Base-by-base conservation (phyloP, 2,329 filamentous ascomycete genomes). In the Pseudofabraea citricarpa region DNA sequence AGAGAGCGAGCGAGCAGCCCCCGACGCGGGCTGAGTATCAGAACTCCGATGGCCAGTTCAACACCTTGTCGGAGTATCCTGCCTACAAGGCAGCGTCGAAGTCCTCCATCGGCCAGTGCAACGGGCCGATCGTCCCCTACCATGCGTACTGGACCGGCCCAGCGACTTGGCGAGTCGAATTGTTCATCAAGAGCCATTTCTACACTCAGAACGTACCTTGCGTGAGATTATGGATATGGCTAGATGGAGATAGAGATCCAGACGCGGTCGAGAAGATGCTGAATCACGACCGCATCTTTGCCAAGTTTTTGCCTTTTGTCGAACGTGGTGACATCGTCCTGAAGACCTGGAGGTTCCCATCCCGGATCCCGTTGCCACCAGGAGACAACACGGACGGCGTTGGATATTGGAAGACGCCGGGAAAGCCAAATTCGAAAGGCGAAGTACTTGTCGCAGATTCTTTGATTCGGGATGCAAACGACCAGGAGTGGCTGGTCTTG, bases 81-180 rank as follows among this genome's bases (percentile, higher is more conserved):
- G 33, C 48, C 4, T 60, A 61, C n/a, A 60, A 68, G 5, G 42
- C 62, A 2, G 58, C 67, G 3, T 64, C 70, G 15, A 68, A 66
- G 39, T 52, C 61, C 2, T 64, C 57, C 8, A 64, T 70, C 27
- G 74, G 73, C n/a, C 65, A 67, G 20, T 78, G 74, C 49, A 64
- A 72, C 32, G 74, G 74, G 2, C 73, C 74, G n/a, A 73, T 77
- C 49, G 66, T 76, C 22, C 73, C 73, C 4, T 77, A 73, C 40
- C 74, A 78, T 51, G 68, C 71, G 21, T 77, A 77, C 65, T 77
- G 74, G 74, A 74, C 73, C 6, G 74, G 74, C 3, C 70, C 73
- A 7, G 73, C 74, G 3, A 77, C 73, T 3, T 78, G 74, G 74
- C 64, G 74, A 33, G 71, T 77, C 32, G 74, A 77, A 51, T 62